phyloP scores from a whole-genome alignment of 2,329 filamentous ascomycete species.

The Microsporum audouinii region DNA sequence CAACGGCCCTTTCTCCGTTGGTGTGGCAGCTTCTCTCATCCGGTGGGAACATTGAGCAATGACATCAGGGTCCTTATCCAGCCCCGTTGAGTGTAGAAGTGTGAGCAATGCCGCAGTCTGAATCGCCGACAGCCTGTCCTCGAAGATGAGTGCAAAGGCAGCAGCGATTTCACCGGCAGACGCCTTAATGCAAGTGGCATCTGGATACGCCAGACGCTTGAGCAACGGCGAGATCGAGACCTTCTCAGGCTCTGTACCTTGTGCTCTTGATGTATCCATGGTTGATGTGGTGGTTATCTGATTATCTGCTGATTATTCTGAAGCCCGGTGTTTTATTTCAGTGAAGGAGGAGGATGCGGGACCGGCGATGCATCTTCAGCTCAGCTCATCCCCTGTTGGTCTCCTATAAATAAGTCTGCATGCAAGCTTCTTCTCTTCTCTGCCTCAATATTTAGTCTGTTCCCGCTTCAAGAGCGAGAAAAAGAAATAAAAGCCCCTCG shows the following conservation, averaged over 20 bases:
- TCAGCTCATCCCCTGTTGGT: not conserved
- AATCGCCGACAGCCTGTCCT: slow-evolving; percentile 73
- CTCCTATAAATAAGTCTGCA: not conserved
- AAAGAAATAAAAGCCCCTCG: not conserved
- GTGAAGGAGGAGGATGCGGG: not conserved
- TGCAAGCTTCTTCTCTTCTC: not conserved
- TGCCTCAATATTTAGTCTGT: not conserved
- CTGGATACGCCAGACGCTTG: slow-evolving; percentile 35
- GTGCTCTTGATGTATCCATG: not conserved
- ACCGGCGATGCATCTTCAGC: not conserved
- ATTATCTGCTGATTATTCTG: not conserved
- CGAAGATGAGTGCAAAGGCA: slow-evolving; percentile 87
- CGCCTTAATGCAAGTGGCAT: slow-evolving; percentile 40
- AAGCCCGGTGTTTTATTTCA: not conserved
- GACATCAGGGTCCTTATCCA: slow-evolving; percentile 74
- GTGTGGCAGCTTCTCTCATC: slow-evolving; percentile 71
- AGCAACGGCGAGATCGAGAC: slow-evolving; percentile 40
- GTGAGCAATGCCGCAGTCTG: slow-evolving; percentile 82
- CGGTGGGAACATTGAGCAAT: slow-evolving; percentile 70
- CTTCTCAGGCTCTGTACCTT: slow-evolving; percentile 20
- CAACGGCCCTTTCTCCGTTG: slow-evolving; percentile 55
- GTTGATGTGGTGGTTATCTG: not conserved
- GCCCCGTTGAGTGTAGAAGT: slow-evolving; percentile 78
- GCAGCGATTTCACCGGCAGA: slow-evolving; percentile 72
- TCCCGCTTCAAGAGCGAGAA: not conserved